Percentiles rank a stretch among this genome's conserved stretches.
Conservation (phyloP, 441 rosid species). For the Capsella rubella region DNA sequence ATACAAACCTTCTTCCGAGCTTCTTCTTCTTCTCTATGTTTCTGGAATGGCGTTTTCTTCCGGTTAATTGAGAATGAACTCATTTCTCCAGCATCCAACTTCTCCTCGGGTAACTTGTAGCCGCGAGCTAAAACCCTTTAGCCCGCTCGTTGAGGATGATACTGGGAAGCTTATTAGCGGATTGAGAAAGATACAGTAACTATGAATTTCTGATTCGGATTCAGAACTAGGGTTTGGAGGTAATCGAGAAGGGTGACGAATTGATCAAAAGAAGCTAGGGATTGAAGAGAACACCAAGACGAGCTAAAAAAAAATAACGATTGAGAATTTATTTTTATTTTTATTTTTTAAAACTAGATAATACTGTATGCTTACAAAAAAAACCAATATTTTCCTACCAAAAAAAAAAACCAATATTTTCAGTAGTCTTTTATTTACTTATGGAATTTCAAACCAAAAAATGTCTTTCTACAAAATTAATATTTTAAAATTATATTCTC, state of each 20-base stretch:
- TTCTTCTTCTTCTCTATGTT: conserved; percentile 97
- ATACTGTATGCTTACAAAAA: no score
- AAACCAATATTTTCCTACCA: no score
- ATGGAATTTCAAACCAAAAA: no score
- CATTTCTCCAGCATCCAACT: conserved; percentile 54
- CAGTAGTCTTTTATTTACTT: no score
- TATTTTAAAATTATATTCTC: no score
- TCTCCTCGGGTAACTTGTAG: conserved; percentile 17
- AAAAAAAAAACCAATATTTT: no score
- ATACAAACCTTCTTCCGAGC: conserved; percentile 81
- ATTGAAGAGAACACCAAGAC: conserved; percentile 7
- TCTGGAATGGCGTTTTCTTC: conserved; percentile 96
- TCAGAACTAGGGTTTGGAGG: conserved; percentile 25
- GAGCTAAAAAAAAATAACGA: not conserved
- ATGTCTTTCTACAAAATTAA: no score
- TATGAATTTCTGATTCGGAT: conserved; percentile 19
- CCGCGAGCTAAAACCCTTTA: conserved; percentile 19
- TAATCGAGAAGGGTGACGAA: conserved; percentile 30
- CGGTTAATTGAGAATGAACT: conserved; percentile 94
- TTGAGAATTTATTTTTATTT: no score
- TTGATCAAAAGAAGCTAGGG: conserved; percentile 41
- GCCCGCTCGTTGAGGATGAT: not conserved
- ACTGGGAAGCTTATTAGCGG: not conserved
- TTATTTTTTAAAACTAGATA: no score
- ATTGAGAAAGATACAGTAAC: conserved; percentile 10